Base-by-base conservation (phyloP, 2,329 filamentous ascomycete species). In the Fusarium xyrophilum region DNA sequence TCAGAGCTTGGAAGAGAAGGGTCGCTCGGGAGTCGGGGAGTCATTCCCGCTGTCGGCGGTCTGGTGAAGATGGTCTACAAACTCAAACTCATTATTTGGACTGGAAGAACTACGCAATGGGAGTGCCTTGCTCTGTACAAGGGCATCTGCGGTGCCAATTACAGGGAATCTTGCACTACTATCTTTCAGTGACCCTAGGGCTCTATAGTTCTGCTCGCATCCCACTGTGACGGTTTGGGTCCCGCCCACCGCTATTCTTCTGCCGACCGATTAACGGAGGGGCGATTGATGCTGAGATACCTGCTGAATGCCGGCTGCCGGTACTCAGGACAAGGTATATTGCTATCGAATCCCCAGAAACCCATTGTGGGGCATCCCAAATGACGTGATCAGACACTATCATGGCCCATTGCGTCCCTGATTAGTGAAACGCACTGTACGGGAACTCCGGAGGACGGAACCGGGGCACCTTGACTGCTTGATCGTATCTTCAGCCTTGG, bases 341-440 rank as follows among this genome's bases (percentile, higher is more conserved):
- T 46, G 27, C 54, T 73, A 74, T 50, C 65, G 64, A 19, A 46
- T 43, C 52, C 54, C 56, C 42, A 32, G 52, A 71, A 57, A 54
- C 28, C 19, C 15, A 25, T 42, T 43, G 73, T 74, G 73, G 73
- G 56, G 68, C 53, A 42, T 19, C n/a, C 10, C 27, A 66, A 73
- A 74, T 74, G 73, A 74, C 73, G 73, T 74, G 73, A 74, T 74
- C 67, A 44, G 46, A 55, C 64, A 70, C 72, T 56, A 69, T 69
- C 57, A 67, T 67, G 57, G 64, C 60, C 63, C 68, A 72, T 72
- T 60, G 53, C 55, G 56, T 58, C 38, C 56, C 55, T 42, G 52
- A 51, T 39, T 39, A 54, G 21, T 38, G 42, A 25, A 27, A 25
- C 48, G 44, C 67, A 72, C 69, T 73, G 71, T 73, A 68, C 40